phyloP scores from a whole-genome alignment of 1,284 basidiomycete species.

The Phylloporus sp. region DNA sequence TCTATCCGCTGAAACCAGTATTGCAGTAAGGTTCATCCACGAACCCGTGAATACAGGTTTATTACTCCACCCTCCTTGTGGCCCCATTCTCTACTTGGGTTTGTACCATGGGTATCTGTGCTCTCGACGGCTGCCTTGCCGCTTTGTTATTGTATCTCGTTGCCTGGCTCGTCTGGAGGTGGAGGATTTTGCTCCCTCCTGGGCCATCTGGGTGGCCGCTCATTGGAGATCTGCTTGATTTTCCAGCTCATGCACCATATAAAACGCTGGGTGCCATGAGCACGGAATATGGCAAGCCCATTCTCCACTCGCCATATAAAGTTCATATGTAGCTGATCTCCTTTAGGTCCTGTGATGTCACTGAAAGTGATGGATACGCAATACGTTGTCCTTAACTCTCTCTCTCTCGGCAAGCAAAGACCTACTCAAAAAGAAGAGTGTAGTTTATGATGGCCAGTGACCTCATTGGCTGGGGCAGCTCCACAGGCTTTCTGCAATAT shows the following conservation, averaged over 20 bases:
- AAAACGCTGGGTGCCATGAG: not conserved
- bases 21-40: too few species aligned
- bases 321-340: not conserved
- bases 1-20: too few species aligned
- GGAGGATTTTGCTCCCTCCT: not conserved
- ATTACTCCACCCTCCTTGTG: too few species aligned
- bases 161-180: not conserved
- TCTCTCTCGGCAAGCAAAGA: not conserved
- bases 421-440: not conserved
- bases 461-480: not conserved
- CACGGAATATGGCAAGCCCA: not conserved
- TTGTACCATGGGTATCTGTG: not conserved
- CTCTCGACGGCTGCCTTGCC: not conserved
- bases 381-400: not conserved
- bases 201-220: slow-evolving; percentile 5
- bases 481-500: not conserved
- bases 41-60: too few species aligned
- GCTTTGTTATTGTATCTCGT: not conserved
- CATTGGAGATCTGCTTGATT: slow-evolving; percentile 4
- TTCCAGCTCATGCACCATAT: not conserved
- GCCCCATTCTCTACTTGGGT: too few species aligned
- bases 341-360: not conserved
- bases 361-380: not conserved
- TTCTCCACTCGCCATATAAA: too few species aligned
- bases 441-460: not conserved